Evolutionary conservation across 2,329 filamentous ascomycete genomes (phyloP).

Genomic region (Biscogniauxia mediterranea): DNA sequence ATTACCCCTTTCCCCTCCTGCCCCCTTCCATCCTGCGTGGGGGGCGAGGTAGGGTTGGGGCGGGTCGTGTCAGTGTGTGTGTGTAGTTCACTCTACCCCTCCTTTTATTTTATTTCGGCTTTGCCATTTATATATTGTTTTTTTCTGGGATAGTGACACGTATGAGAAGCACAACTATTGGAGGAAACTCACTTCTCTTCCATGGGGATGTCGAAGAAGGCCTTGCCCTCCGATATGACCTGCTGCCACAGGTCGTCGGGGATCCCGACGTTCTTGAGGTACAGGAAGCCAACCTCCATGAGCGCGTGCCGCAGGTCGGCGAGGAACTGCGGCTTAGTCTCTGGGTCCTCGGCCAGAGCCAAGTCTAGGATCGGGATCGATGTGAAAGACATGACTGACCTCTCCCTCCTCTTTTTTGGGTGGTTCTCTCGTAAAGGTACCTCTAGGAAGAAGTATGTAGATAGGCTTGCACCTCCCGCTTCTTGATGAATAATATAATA

Average conservation of each 20-base stretch:
- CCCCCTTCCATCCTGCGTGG: background rate
- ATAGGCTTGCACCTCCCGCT: too few species aligned
- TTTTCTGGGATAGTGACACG: too few species aligned
- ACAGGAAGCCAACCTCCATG: conserved; percentile 85
- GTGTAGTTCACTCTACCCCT: background rate
- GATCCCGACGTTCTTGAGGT: conserved; percentile 77
- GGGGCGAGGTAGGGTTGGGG: background rate
- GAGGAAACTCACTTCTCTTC: conserved; percentile 65
- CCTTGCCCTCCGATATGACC: conserved; percentile 66
- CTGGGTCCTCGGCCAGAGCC: conserved; percentile 58
- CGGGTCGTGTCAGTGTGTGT: background rate
- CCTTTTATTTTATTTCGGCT: background rate
- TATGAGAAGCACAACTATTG: too few species aligned
- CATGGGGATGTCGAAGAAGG: conserved; percentile 73
- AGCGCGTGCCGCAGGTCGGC: conserved; percentile 69
- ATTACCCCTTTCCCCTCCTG: too few species aligned
- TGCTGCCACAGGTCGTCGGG: conserved; percentile 60
- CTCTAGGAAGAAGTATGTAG: background rate
- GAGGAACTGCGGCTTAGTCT: conserved; percentile 71
- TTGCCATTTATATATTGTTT: too few species aligned
- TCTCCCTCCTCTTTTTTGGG: background rate
- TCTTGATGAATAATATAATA: too few species aligned
- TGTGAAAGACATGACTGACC: conserved; percentile 64
- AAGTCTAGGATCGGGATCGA: conserved; percentile 77
- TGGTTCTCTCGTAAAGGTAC: background rate